Evolutionary conservation across 441 rosid species (phyloP).

Genomic region (Adansonia gregorii): DNA sequence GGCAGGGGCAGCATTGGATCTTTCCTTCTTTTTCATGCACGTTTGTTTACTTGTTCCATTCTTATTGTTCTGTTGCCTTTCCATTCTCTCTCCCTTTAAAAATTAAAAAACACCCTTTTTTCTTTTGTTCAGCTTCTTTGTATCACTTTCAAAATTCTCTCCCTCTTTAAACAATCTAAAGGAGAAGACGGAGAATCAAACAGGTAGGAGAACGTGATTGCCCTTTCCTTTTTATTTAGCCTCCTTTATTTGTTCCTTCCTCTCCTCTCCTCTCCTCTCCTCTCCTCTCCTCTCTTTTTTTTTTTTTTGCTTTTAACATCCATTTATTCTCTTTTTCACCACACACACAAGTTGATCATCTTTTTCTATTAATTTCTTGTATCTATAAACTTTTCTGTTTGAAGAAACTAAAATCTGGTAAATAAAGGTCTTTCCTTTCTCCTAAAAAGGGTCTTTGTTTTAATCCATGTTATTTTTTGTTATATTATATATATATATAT

Average conservation of each 20-base stretch:
- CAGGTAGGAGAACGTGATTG: constrained; percentile 26
- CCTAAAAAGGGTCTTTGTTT: neutral
- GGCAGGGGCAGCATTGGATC: neutral
- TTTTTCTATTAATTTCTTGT: neutral
- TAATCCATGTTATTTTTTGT: neutral
- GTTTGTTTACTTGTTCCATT: constrained; percentile 21
- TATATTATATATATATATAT: neutral
- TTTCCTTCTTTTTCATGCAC: constrained; percentile 30
- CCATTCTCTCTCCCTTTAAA: neutral
- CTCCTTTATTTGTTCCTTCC: neutral
- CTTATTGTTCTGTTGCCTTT: too few relatives aligned
- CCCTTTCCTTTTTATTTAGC: neutral
- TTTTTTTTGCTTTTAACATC: neutral
- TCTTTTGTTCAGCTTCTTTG: constrained; percentile 1
- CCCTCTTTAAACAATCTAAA: neutral
- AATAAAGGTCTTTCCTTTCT: neutral
- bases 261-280: neutral
- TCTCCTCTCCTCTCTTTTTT: neutral
- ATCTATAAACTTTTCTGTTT: neutral
- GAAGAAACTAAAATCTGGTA: neutral
- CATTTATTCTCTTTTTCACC: neutral
- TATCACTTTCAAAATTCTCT: neutral
- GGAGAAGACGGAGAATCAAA: constrained; percentile 23
- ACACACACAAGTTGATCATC: neutral
- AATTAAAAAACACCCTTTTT: neutral